Percentiles rank a stretch among this genome's conserved stretches.
Conservation (phyloP, 768 basidiomycete species). For the Pulveroboletus sp. region DNA sequence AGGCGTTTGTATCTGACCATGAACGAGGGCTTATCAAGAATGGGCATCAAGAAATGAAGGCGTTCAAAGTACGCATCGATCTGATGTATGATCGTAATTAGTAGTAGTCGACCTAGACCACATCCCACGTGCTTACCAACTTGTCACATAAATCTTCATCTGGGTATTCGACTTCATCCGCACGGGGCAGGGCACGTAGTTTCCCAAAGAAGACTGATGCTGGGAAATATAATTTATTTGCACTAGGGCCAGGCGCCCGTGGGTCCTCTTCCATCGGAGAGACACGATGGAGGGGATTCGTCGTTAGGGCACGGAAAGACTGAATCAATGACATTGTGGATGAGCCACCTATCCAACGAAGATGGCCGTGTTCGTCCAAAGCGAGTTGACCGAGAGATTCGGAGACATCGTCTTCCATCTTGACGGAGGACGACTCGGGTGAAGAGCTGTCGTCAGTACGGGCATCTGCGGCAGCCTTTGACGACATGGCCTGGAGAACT, state of each 20-base stretch:
- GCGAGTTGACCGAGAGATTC: constrained; percentile 86
- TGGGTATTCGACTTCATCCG: constrained; percentile 86
- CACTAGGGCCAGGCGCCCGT: constrained; percentile 69
- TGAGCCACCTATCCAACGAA: constrained; percentile 90
- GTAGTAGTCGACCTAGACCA: constrained; percentile 12
- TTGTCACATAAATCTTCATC: constrained; percentile 83
- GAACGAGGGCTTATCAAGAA: constrained; percentile 84
- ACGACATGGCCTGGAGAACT: constrained; percentile 34
- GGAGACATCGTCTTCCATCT: constrained; percentile 64
- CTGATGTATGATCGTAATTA: constrained; percentile 38
- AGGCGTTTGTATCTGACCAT: constrained; percentile 62
- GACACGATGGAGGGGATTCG: constrained; percentile 68
- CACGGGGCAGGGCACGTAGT: constrained; percentile 71
- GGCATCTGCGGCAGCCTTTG: constrained; percentile 34
- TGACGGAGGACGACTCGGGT: constrained; percentile 31
- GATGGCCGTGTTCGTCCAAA: constrained; percentile 83
- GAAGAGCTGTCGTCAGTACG: constrained; percentile 31
- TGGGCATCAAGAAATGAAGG: constrained; percentile 84
- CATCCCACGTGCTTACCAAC: constrained; percentile 49
- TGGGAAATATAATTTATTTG: constrained; percentile 85
- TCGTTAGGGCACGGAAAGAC: constrained; percentile 73
- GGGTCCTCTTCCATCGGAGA: constrained; percentile 86
- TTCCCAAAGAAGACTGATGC: constrained; percentile 85
- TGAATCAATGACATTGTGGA: constrained; percentile 91
- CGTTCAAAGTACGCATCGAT: constrained; percentile 83